Base-by-base conservation (phyloP, 768 basidiomycete genomes). In the Cystofilobasidium bisporidii region DNA sequence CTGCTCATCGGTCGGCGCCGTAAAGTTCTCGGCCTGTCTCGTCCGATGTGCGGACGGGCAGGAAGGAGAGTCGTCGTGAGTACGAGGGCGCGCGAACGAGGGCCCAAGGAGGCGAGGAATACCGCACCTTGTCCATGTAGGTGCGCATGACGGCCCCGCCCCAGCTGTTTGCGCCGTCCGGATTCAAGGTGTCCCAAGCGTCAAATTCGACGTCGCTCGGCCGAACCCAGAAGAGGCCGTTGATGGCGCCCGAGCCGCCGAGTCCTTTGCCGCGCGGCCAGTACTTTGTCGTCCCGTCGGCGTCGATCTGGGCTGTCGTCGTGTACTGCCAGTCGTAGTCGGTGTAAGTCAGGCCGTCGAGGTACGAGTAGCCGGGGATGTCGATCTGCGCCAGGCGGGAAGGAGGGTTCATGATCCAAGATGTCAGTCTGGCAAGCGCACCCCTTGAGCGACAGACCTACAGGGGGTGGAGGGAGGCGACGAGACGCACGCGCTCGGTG, bases 191-290 rank as follows among this genome's bases (percentile, higher is more conserved):
- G 36, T 48, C 55, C 67, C 67, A 69, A 22, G 84, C 61, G 84
- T 14, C 83, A 81, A 58, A 85, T 80, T 70, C 71, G 28, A 28
- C 58, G 53, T 56, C 53, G 32, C 18, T 36, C 30, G 36, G 43
- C 24, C 57, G 48, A 28, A 45, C 36, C 40, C 33, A 78, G 77
- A 85, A 87, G 80, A 87, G 80, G 58, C 84, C 86, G 75, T 88
- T 88, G 64, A 87, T 79, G 12, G 86, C 85, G 36, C 84, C 81
- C 50, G 28, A 85, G 9, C 87, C 86, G 63, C 87, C 86, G 28
- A 88, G 79, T 59, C 84, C 82, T 75, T 83, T 85, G 38, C 87
- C 87, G 73, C 79, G 64, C 18, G 70, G 70, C 70, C 70, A 67
- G 2, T 18, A n/a, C 57, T 61, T 61, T 36, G 40, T 30, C 5